A percentile compares a stretch with the other conserved stretches of the same genome.
Evolutionary conservation across 148 eudicot genomes (phyloP).

Genomic region (Rhododendron kiyosumense): DNA sequence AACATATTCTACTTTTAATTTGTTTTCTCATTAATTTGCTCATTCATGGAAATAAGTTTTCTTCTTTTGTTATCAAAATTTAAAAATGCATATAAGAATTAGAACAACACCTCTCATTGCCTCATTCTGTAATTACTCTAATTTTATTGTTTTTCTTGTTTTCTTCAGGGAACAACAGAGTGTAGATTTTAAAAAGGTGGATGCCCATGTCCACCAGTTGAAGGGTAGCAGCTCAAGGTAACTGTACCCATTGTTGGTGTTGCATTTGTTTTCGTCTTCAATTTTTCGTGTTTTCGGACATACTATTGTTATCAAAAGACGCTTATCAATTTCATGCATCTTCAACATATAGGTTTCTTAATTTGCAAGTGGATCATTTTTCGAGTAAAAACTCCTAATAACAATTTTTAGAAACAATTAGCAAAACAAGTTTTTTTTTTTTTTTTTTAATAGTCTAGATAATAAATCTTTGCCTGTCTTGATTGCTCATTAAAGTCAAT

Average conservation of each 20-base stretch:
- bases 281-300: not conserved
- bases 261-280: not conserved
- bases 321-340: not conserved
- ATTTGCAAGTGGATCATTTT: not conserved
- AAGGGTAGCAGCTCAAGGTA: constrained; percentile 91
- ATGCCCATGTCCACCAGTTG: constrained; percentile 74
- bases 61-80: not conserved
- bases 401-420: too few relatives aligned
- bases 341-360: not conserved
- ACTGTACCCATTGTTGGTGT: not conserved
- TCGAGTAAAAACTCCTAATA: not conserved
- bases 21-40: not conserved
- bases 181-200: constrained; percentile 70
- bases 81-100: too few relatives aligned
- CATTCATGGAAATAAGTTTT: not conserved
- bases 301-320: not conserved
- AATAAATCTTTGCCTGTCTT: too few relatives aligned
- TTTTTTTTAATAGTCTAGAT: too few relatives aligned
- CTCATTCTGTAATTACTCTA: not conserved
- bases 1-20: not conserved
- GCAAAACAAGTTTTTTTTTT: not conserved
- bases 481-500: too few relatives aligned
- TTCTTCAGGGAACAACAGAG: constrained; percentile 40
- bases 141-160: not conserved
- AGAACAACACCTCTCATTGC: not conserved